Evolutionary conservation across 768 basidiomycete species (phyloP).

Genomic region (Lanmaoa rubissima): DNA sequence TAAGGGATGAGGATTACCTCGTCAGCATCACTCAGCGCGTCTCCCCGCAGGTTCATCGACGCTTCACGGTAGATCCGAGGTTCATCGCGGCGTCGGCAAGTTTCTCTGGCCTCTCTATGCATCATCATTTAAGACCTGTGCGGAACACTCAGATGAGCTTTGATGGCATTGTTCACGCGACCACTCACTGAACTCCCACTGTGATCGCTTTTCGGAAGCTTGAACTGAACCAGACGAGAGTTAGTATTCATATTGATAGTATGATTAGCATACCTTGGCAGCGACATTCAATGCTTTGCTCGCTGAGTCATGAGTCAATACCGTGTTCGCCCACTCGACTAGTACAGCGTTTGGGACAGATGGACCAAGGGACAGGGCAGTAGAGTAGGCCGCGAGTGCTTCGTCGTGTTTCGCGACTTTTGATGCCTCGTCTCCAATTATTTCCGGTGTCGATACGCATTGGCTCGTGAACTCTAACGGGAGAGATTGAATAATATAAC

Average conservation of each 20-base stretch:
- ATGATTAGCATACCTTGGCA: background rate
- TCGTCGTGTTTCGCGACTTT: no score
- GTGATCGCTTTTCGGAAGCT: background rate
- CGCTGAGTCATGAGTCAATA: background rate
- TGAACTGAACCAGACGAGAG: background rate
- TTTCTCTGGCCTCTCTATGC: background rate
- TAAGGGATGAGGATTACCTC: no score
- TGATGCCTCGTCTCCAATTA: no score
- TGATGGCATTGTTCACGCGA: background rate
- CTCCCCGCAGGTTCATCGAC: background rate
- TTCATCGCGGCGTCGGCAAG: background rate
- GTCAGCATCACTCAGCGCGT: background rate
- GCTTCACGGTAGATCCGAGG: background rate
- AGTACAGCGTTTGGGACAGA: background rate
- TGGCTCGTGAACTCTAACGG: no score
- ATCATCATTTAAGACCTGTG: slow-evolving; percentile 3
- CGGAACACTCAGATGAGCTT: background rate
- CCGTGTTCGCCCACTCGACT: background rate
- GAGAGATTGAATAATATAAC: no score
- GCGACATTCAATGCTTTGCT: background rate
- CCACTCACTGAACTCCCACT: background rate
- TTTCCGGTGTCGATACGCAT: no score
- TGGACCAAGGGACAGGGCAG: no score
- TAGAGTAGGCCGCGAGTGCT: no score
- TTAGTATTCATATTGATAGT: no score